phyloP scores from a whole-genome alignment of 2,329 filamentous ascomycete genomes.

The Xylariales sp. region DNA sequence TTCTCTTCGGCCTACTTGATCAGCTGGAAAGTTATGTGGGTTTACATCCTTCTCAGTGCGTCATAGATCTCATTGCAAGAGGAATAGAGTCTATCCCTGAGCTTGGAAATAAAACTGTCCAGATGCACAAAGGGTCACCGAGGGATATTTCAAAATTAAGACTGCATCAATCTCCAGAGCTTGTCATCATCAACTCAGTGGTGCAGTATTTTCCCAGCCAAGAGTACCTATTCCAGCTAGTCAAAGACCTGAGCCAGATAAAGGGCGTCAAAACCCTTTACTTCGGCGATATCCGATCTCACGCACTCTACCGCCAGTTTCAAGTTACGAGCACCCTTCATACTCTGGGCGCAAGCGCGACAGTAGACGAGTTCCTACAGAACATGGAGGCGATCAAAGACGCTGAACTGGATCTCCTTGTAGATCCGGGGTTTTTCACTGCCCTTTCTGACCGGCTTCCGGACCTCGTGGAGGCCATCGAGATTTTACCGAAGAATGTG shows the following conservation, averaged over 20 bases:
- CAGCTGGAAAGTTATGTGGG: background rate
- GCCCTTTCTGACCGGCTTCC: background rate
- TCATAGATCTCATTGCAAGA: background rate
- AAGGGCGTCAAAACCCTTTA: background rate
- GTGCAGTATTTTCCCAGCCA: background rate
- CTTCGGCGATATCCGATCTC: background rate
- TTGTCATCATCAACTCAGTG: background rate
- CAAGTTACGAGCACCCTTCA: background rate
- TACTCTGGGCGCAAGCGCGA: background rate
- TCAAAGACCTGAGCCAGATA: background rate
- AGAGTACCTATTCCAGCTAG: background rate
- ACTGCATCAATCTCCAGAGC: background rate
- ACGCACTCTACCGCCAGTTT: background rate
- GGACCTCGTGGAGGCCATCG: background rate
- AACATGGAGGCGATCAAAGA: background rate
- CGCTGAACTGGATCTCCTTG: background rate
- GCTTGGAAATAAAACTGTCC: too few species aligned
- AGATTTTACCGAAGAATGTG: background rate
- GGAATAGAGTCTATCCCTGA: background rate
- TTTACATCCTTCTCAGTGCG: background rate
- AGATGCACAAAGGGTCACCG: background rate
- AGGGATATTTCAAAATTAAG: background rate
- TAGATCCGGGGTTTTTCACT: background rate
- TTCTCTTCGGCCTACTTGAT: background rate
- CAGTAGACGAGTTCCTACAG: background rate